phyloP scores from a whole-genome alignment of 495 filamentous ascomycete species.

The Neurospora sp. region DNA sequence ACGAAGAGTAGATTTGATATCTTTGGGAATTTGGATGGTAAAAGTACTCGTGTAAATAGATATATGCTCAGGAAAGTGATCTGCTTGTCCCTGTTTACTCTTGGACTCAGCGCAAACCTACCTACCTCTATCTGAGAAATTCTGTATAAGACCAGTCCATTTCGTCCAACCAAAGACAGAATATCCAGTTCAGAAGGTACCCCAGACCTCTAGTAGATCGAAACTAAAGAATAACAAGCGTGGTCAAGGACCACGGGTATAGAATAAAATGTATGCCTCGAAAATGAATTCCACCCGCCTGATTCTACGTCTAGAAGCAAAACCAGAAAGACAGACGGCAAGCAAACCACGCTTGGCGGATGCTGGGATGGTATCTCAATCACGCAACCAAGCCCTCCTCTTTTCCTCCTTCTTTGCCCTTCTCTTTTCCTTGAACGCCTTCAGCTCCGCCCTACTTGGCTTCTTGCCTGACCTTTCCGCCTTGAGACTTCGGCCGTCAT shows the following conservation, averaged over 20 bases:
- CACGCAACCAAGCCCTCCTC: slow-evolving; percentile 78
- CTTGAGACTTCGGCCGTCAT: slow-evolving; percentile 85
- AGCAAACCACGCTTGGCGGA: neutral
- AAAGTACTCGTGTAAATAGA: neutral
- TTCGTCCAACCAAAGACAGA: neutral
- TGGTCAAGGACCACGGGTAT: neutral
- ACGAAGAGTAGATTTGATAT: slow-evolving; percentile 8
- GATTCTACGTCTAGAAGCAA: neutral
- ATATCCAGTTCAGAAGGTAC: neutral
- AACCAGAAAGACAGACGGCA: neutral
- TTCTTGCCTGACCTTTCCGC: slow-evolving; percentile 86
- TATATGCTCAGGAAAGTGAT: neutral
- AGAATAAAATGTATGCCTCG: neutral
- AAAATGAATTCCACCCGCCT: neutral
- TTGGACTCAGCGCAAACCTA: neutral
- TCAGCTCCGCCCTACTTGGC: slow-evolving; percentile 71
- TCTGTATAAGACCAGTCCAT: neutral
- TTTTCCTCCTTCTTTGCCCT: slow-evolving; percentile 86
- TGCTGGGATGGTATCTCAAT: slow-evolving; percentile 36
- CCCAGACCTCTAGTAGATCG: neutral
- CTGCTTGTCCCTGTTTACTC: neutral
- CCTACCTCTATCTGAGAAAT: neutral
- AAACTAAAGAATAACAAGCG: neutral
- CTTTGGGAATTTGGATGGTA: neutral
- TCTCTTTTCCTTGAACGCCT: slow-evolving; percentile 61